A percentile compares a stretch with the other conserved stretches of the same genome.
These are phyloP conservation scores for Exophiala lecanii-corni DNA, from an alignment of 2,329 filamentous ascomycete species.

Conservation along the genomic window DNA sequence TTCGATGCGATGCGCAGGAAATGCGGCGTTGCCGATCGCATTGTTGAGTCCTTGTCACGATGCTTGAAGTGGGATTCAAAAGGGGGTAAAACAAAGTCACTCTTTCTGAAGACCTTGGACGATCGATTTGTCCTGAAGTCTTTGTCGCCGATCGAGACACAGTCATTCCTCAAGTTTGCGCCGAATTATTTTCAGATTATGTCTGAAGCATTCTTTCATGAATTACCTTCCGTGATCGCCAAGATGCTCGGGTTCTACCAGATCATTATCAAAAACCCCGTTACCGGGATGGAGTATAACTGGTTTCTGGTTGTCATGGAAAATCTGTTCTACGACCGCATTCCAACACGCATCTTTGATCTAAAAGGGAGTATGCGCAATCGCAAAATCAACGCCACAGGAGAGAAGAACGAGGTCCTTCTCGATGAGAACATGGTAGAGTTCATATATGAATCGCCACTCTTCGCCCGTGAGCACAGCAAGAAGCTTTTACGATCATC, in stretches of 20 bases:
- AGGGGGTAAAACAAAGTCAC: conserved; percentile 94
- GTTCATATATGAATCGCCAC: conserved; percentile 94
- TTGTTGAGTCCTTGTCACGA: conserved; percentile 88
- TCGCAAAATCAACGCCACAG: conserved; percentile 91
- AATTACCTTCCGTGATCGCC: conserved; percentile 90
- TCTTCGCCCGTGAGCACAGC: conserved; percentile 92
- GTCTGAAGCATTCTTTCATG: conserved; percentile 92
- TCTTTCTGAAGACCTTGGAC: conserved; percentile 94
- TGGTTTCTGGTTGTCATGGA: conserved; percentile 94
- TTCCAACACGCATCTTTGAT: conserved; percentile 85
- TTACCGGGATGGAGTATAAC: conserved; percentile 87
- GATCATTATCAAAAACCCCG: conserved; percentile 91
- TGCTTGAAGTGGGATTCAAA: conserved; percentile 98
- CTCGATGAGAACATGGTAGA: conserved; percentile 99
- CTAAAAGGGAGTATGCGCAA: conserved; percentile 98
- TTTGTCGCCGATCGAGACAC: conserved; percentile 83
- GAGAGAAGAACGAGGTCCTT: conserved; percentile 91
- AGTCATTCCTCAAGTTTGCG: conserved; percentile 90
- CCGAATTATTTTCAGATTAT: conserved; percentile 97
- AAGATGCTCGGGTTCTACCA: conserved; percentile 99
- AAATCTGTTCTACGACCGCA: conserved; percentile 94
- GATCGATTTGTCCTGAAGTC: conserved; percentile 92
- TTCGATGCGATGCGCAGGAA: conserved; percentile 92
- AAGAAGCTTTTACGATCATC: conserved; percentile 88
- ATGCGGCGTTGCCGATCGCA: conserved; percentile 87